phyloP scores from a whole-genome alignment of 2,329 filamentous ascomycete species.

The Apiospora sp. region DNA sequence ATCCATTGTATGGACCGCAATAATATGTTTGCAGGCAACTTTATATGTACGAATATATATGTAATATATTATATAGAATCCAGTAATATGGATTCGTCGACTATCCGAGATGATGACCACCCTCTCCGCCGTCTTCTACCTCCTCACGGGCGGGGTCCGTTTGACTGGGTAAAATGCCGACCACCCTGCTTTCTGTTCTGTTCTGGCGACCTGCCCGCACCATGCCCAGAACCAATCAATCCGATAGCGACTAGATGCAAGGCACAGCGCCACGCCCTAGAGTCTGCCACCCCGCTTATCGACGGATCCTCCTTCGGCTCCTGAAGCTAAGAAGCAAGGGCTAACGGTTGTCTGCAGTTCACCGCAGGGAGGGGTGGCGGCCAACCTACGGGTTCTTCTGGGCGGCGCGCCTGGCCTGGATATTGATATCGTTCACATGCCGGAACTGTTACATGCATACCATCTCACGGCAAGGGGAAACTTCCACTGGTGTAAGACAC shows the following conservation, averaged over 20 bases:
- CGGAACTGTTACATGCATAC: constrained; percentile 1
- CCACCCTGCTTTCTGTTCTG: not conserved
- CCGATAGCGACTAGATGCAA: constrained; percentile 2
- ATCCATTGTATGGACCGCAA: not conserved
- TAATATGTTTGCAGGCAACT: not conserved
- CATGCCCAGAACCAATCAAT: not conserved
- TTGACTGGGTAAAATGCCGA: not conserved
- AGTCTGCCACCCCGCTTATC: constrained; percentile 22
- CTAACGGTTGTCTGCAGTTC: constrained; percentile 21
- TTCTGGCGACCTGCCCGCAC: constrained; percentile 4
- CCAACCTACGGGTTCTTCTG: not conserved
- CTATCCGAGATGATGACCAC: not conserved
- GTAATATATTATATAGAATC: not conserved
- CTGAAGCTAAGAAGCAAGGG: constrained; percentile 20
- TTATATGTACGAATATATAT: too few relatives aligned
- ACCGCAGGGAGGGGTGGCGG: not conserved
- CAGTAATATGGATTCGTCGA: not conserved
- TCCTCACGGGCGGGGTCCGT: not conserved
- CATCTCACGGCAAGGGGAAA: constrained; percentile 5
- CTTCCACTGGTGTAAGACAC: constrained; percentile 6
- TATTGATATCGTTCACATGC: constrained; percentile 5
- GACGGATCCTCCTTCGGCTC: constrained; percentile 18
- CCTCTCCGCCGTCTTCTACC: not conserved
- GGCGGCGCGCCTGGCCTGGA: not conserved
- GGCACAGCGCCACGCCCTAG: constrained; percentile 8